These are phyloP conservation scores for Fusarium scirpi DNA, from an alignment of 2,329 filamentous ascomycete genomes.

Conservation along the genomic window DNA sequence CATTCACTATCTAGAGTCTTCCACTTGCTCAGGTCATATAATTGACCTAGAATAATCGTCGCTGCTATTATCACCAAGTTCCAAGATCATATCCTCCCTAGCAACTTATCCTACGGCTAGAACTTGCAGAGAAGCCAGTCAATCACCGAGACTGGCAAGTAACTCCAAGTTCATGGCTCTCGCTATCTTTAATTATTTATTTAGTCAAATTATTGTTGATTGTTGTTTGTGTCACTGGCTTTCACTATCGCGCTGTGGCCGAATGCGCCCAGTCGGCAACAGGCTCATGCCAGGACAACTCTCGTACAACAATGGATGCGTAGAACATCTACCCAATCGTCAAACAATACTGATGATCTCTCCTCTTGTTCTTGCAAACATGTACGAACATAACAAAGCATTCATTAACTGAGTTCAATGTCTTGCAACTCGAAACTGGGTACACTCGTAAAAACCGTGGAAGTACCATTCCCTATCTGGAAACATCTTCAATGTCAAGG, in stretches of 20 bases:
- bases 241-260: neutral
- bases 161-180: neutral
- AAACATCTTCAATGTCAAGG: neutral
- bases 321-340: neutral
- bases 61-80: neutral
- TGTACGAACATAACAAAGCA: accelerated
- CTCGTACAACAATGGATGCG: neutral
- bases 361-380: neutral
- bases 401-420: neutral
- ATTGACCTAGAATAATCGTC: accelerated
- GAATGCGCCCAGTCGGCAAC: neutral
- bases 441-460: neutral
- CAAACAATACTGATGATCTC: neutral
- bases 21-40: accelerated
- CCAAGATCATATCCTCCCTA: neutral
- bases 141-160: neutral
- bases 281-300: neutral
- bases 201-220: neutral
- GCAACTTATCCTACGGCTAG: neutral
- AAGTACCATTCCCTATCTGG: neutral
- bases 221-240: neutral
- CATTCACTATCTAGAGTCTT: neutral
- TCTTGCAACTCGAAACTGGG: too few species aligned
- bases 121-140: neutral
- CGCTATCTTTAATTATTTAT: too few species aligned